Conservation (phyloP, 768 basidiomycete genomes). For the Serendipita vermifera region DNA sequence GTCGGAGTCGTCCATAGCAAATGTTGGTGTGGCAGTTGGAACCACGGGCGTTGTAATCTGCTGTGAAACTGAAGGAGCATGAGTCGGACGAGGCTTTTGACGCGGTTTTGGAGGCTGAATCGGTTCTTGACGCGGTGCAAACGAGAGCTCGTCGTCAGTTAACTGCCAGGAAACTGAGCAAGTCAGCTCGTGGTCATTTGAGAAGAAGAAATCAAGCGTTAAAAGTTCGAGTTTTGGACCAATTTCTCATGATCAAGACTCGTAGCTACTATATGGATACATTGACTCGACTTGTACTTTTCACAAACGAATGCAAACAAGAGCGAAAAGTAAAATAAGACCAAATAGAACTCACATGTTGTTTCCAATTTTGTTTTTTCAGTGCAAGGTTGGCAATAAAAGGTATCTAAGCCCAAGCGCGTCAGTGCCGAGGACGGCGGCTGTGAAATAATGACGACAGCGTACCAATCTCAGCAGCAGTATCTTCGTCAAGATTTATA, state of each 20-base stretch:
- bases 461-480: slow-evolving; percentile 72
- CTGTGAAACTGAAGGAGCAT: neutral
- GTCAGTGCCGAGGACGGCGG: slow-evolving; percentile 15
- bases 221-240: neutral
- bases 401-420: slow-evolving; percentile 35
- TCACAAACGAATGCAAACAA: slow-evolving; percentile 6
- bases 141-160: neutral
- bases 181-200: too few relatives aligned
- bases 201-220: too few relatives aligned
- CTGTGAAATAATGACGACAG: slow-evolving; percentile 16
- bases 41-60: neutral
- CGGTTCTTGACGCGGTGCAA: neutral
- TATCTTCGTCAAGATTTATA: slow-evolving; percentile 43
- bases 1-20: slow-evolving; percentile 8
- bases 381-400: slow-evolving; percentile 43
- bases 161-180: neutral
- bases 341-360: slow-evolving; percentile 53
- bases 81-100: neutral
- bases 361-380: slow-evolving; percentile 48
- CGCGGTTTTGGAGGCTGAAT: neutral
- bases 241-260: neutral
- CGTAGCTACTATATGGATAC: slow-evolving; percentile 16
- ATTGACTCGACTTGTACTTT: slow-evolving; percentile 4
- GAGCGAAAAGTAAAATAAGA: slow-evolving; percentile 11
- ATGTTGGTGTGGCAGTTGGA: neutral